These are phyloP conservation scores for Camellia granthamiana DNA, from an alignment of 148 eudicot species.

Conservation along the genomic window DNA sequence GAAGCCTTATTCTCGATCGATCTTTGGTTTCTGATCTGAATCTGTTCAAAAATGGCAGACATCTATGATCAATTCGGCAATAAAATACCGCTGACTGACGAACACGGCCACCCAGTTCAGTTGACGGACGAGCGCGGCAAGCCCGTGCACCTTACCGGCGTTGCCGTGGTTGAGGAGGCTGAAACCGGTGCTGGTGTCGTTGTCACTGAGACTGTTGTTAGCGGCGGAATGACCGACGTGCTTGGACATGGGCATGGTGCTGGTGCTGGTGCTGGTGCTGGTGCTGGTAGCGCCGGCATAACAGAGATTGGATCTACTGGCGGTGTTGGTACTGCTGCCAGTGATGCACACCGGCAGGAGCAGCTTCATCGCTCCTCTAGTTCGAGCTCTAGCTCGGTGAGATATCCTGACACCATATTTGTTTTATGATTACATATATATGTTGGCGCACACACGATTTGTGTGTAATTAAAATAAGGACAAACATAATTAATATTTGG, in stretches of 20 bases:
- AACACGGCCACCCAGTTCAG: slow-evolving; percentile 59
- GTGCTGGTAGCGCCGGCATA: not conserved
- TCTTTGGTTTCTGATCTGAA: not conserved
- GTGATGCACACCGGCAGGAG: slow-evolving; percentile 16
- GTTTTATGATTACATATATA: too few relatives aligned
- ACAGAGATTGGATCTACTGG: not conserved
- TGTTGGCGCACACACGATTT: too few relatives aligned
- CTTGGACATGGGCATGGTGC: not conserved
- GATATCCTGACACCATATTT: not conserved
- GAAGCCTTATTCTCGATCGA: too few relatives aligned
- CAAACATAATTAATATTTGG: too few relatives aligned
- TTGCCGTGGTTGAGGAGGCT: slow-evolving; percentile 34
- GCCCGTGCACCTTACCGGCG: slow-evolving; percentile 64
- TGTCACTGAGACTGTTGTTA: not conserved
- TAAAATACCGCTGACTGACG: slow-evolving; percentile 64
- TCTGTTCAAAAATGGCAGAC: slow-evolving; percentile 48
- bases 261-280: too few relatives aligned
- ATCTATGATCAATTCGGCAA: slow-evolving; percentile 62
- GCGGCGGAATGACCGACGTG: not conserved
- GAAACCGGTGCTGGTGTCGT: not conserved
- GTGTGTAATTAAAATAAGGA: too few relatives aligned
- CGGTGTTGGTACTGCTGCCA: not conserved
- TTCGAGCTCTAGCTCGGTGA: slow-evolving; percentile 55
- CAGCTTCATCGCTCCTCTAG: slow-evolving; percentile 32
- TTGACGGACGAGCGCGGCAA: slow-evolving; percentile 74